Conservation (phyloP, 495 filamentous ascomycete species). For the Aspergillus homomorphus region DNA sequence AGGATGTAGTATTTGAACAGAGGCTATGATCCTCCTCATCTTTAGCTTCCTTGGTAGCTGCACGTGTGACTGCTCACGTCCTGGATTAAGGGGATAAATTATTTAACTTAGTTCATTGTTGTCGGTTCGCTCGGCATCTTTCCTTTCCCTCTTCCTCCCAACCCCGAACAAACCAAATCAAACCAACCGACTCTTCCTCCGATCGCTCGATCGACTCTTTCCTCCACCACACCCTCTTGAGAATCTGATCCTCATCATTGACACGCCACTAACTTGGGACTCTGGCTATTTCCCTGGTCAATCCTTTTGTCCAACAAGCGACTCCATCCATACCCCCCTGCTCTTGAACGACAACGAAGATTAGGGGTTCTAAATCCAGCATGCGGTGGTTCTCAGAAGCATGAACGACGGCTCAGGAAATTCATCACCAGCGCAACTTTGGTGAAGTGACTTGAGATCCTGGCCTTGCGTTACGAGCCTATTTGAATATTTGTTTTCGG, state of each 20-base stretch:
- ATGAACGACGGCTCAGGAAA: constrained; percentile 11
- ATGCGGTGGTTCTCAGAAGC: constrained; percentile 12
- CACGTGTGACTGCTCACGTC: constrained; percentile 11
- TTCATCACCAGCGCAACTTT: not conserved
- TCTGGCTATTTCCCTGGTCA: not conserved
- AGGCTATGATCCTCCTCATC: not conserved
- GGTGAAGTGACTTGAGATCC: not conserved
- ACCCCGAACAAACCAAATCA: not conserved
- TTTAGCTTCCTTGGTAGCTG: not conserved
- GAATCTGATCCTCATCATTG: not conserved
- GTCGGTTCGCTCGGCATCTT: constrained; percentile 7
- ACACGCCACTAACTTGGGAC: not conserved
- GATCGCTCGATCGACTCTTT: not conserved
- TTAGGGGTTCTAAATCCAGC: not conserved
- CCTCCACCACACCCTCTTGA: not conserved
- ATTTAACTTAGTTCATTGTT: not conserved
- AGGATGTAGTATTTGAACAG: constrained; percentile 13
- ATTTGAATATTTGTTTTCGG: not conserved
- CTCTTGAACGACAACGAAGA: not conserved
- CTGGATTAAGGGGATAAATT: not conserved
- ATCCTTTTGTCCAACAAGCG: not conserved
- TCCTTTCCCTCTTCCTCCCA: not conserved
- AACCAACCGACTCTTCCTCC: not conserved
- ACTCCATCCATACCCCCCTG: not conserved
- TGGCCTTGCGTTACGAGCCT: not conserved